Base-by-base conservation (phyloP, 2,329 filamentous ascomycete genomes). In the Paecilomyces sp. region DNA sequence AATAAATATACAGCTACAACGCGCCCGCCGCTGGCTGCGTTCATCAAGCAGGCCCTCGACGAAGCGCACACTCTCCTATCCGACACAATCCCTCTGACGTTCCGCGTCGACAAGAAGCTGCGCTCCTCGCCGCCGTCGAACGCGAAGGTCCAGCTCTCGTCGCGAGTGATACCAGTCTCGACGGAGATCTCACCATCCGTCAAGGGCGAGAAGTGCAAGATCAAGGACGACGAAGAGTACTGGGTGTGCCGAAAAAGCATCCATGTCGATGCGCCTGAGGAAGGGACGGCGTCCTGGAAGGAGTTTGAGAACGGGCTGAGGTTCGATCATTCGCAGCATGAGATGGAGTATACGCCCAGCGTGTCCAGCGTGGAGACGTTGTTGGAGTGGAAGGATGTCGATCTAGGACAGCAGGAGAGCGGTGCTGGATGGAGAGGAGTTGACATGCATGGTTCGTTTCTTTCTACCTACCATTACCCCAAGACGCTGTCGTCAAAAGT, bases 211-310 rank as follows among this genome's bases (percentile, higher is more conserved):
- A 30, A 33, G 12, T 3, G 12, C 25, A 54, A 31, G 31, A 22
- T 22, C 8, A 22, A 36, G 13, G 25, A 55, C 7, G 61, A 61
- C 15, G 62, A 64, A 15, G 75, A 77, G 54, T 70, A 73, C 65
- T 79, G 76, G 76, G 70, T 73, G 30, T 76, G 73, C 56, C 72
- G 76, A n/a, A 69, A 69, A 52, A 77, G 74, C 47, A 62, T 74
- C 25, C 76, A 78, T 59, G 60, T 65, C 36, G 62, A 74, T 28
- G 60, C 62, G 2, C 58, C 67, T 0, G 51, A 59, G 41, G 57
- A 61, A 15, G 75, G 76, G 1, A 73, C 71, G 7, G 76, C 75
- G 4, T 69, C 68, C 5, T 77, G 71, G 66, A 57, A 64, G 2
- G 76, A 79, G 60, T 78, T 78, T 55, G 65, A 72, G 58, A 63